Evolutionary conservation across 371 early-diverging fungal genomes (phyloP), one percentile per base, ranked within the genome.

Genomic region (Saksenaea vasiformis): DNA sequence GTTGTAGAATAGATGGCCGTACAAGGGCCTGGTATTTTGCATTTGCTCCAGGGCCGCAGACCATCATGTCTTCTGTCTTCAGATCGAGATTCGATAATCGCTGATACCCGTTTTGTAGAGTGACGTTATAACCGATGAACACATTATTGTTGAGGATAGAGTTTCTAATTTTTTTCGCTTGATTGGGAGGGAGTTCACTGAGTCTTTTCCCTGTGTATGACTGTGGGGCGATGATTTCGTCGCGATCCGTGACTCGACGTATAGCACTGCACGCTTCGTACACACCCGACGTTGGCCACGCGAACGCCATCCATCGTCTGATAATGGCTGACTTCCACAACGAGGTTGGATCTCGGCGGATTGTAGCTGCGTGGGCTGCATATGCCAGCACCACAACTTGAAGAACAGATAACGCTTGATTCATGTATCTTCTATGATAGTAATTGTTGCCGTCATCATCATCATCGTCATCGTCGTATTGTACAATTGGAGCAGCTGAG

Each of bases 351-450:
- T 47, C 51, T 22, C 51, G 51, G 5, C 51, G 51, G 51, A 47
- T 22, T 22, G 51, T 47, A 10, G 51, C 51, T 22, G 51, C 51
- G 51, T 47, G 51, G 22, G 51, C 22, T 22, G 22, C 51, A 22
- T 47, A 47, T 5, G 51, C n/a, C n/a, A 47, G 22, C 11, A 47
- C 51, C 22, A 47, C 51, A 22, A 22, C 51, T 47, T 47, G 51
- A 5, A 47, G n/a, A 17, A 47, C 51, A 22, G 51, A 17, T 19
- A 47, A 22, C 22, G 51, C 51, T 8, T 47, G 51, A 22, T 47
- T 22, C 67, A 96, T 67, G 41, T 86, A 82, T 11, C 92, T 88
- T 63, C 97, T 89, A 19, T 93, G 93, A 43, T 65, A 74, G n/a
- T n/a, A 11, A 87, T 80, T 2, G 95, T 93, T 3, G 81, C 67